Conservation (phyloP, 2,329 filamentous ascomycete species). For the Amauroascus niger region DNA sequence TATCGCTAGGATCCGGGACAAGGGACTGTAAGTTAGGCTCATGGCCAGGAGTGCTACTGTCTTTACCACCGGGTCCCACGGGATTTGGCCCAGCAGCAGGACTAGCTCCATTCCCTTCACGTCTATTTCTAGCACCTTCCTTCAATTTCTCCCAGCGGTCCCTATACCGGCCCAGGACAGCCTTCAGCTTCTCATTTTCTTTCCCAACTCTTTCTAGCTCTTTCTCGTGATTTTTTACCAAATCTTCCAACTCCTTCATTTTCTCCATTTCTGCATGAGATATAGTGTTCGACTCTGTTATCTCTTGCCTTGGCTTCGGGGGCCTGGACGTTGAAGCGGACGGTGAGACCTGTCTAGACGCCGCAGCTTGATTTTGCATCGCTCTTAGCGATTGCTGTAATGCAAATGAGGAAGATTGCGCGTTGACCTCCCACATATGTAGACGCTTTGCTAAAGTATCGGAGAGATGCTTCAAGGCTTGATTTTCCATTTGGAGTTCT, state of each 20-base stretch:
- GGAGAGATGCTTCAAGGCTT: constrained; percentile 70
- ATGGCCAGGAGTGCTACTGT: neutral
- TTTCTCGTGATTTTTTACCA: constrained; percentile 48
- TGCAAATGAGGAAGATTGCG: constrained; percentile 75
- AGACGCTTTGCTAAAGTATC: constrained; percentile 79
- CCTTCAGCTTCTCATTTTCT: constrained; percentile 52
- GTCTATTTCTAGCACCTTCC: constrained; percentile 47
- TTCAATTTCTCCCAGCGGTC: constrained; percentile 62
- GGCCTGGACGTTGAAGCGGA: constrained; percentile 22
- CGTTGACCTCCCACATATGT: constrained; percentile 87
- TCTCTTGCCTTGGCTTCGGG: neutral
- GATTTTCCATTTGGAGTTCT: constrained; percentile 81
- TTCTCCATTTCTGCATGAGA: constrained; percentile 39
- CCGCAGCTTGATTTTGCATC: constrained; percentile 34
- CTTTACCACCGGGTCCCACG: neutral
- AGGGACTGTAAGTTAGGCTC: neutral
- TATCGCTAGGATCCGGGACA: neutral
- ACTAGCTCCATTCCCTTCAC: constrained; percentile 23
- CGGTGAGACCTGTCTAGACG: constrained; percentile 25
- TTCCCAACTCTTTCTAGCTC: constrained; percentile 55
- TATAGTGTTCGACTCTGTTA: constrained; percentile 25
- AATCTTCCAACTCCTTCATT: constrained; percentile 58
- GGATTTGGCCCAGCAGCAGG: neutral
- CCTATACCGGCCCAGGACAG: constrained; percentile 47
- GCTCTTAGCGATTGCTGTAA: constrained; percentile 68